Conservation (phyloP, 768 basidiomycete species). For the Coprinopsis strossmayeri region DNA sequence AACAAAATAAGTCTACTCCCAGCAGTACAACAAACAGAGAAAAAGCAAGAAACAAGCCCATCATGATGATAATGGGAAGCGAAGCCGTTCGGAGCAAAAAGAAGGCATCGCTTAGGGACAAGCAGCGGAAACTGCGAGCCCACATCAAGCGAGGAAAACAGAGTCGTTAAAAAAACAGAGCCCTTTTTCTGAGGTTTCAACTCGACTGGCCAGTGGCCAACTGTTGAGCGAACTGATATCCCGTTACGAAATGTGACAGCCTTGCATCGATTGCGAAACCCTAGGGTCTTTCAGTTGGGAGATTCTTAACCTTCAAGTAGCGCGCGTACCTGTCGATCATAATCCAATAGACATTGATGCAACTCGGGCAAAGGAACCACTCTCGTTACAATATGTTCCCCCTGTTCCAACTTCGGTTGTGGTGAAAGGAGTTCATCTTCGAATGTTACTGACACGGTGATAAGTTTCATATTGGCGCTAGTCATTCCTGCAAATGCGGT, state of each 20-base stretch:
- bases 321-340: constrained; percentile 45
- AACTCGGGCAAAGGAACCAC: constrained; percentile 67
- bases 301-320: neutral
- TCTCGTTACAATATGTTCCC: constrained; percentile 75
- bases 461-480: constrained; percentile 87
- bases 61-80: constrained; percentile 89
- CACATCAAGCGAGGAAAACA: constrained; percentile 73
- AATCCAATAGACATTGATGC: constrained; percentile 36
- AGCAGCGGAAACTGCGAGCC: constrained; percentile 70
- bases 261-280: constrained; percentile 71
- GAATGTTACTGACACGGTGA: constrained; percentile 63
- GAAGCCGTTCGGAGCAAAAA: constrained; percentile 76
- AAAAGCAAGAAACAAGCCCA: constrained; percentile 89
- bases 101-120: constrained; percentile 74
- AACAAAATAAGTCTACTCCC: constrained; percentile 74
- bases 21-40: constrained; percentile 90
- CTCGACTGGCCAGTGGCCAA: constrained; percentile 11
- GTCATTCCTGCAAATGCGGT: constrained; percentile 65
- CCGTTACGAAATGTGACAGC: constrained; percentile 68
- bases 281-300: constrained; percentile 21
- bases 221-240: constrained; percentile 51
- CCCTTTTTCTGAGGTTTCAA: constrained; percentile 3
- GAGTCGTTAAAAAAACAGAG: constrained; percentile 17
- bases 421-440: constrained; percentile 64
- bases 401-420: constrained; percentile 71